A percentile compares a stretch with the other conserved stretches of the same genome.
These are phyloP conservation scores for Kwoniella mangroviensis DNA, from an alignment of 768 basidiomycete genomes.

Conservation along the genomic window DNA sequence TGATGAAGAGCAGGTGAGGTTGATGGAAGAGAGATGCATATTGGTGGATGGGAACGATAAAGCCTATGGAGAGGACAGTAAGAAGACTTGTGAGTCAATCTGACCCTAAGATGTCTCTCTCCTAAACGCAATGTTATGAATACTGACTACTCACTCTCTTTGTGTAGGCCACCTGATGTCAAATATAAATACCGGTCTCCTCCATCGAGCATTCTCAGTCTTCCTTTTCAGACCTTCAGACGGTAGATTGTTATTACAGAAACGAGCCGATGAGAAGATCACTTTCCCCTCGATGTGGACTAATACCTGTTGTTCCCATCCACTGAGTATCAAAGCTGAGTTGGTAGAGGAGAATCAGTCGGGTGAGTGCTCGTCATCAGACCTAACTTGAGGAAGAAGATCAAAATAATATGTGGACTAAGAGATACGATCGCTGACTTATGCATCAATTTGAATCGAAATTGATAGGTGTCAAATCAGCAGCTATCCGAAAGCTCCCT, in stretches of 20 bases:
- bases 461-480: constrained; percentile 75
- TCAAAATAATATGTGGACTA: not conserved
- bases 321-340: constrained; percentile 72
- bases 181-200: constrained; percentile 86
- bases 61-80: constrained; percentile 67
- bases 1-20: constrained; percentile 86
- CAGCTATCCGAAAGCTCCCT: constrained; percentile 93
- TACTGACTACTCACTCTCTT: not conserved
- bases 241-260: constrained; percentile 90
- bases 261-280: constrained; percentile 96
- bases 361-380: constrained; percentile 49
- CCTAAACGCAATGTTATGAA: not conserved
- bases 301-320: constrained; percentile 98
- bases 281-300: constrained; percentile 99
- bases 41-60: constrained; percentile 54
- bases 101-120: too few relatives aligned
- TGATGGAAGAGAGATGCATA: constrained; percentile 83
- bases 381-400: not conserved
- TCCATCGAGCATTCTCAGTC: constrained; percentile 97
- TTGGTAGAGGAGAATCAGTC: constrained; percentile 78
- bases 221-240: constrained; percentile 95
- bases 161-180: constrained; percentile 90
- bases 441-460: not conserved
- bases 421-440: too few relatives aligned
- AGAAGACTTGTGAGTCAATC: constrained; percentile 79